Conservation (phyloP, 1,139 yeast genomes). For the Debaryomyces nepalensis region DNA sequence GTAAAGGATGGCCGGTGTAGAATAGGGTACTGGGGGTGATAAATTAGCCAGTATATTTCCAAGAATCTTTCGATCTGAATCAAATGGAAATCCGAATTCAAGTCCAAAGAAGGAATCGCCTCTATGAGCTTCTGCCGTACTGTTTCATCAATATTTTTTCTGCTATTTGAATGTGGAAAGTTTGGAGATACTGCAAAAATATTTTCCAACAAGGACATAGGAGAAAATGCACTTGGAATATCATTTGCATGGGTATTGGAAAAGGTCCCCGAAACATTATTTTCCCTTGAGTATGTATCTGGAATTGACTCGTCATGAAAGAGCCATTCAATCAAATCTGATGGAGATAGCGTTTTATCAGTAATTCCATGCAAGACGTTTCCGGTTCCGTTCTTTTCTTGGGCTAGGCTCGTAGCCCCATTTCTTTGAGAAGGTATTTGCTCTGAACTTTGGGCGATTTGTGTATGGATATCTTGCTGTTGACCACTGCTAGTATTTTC, state of each 20-base stretch:
- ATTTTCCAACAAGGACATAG: constrained; percentile 33
- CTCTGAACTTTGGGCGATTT: too few species aligned
- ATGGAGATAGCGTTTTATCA: constrained; percentile 27
- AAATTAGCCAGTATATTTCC: constrained; percentile 55
- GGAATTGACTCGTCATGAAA: constrained; percentile 29
- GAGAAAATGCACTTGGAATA: constrained; percentile 27
- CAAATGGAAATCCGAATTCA: constrained; percentile 32
- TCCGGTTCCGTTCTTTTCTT: background rate
- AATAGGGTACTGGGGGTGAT: constrained; percentile 64
- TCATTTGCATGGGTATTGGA: constrained; percentile 19
- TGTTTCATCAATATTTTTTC: constrained; percentile 29
- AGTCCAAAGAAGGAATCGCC: constrained; percentile 38
- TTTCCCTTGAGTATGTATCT: constrained; percentile 8
- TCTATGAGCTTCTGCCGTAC: constrained; percentile 33
- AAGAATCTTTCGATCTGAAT: constrained; percentile 31
- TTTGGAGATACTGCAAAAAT: constrained; percentile 37
- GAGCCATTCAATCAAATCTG: constrained; percentile 37
- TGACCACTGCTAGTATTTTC: too few species aligned
- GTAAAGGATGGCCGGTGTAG: constrained; percentile 65
- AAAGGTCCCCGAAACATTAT: constrained; percentile 12
- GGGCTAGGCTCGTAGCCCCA: too few species aligned
- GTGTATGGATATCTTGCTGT: too few species aligned
- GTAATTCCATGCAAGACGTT: background rate
- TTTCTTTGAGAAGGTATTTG: too few species aligned
- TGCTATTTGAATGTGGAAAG: constrained; percentile 33